Evolutionary conservation across 768 basidiomycete species (phyloP), one percentile per base, ranked within the genome.

Genomic region (Amanita rimosa): DNA sequence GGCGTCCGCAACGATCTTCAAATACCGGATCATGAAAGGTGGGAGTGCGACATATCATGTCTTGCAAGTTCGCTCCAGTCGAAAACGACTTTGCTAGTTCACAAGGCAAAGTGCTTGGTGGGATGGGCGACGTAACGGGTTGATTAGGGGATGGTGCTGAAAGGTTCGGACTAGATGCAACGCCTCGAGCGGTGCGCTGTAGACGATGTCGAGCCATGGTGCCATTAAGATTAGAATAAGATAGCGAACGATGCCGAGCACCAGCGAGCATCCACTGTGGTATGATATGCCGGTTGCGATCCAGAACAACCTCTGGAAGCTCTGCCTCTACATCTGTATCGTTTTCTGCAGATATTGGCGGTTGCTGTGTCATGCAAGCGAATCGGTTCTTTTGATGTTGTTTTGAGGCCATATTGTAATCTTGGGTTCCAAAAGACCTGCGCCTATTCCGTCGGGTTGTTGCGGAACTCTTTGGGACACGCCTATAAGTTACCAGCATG

Each of bases 401-500:
- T 21, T 26, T 46, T 37, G 35, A 22, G 22, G 46, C 8, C n/a
- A 16, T n/a, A 13, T 31, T 24, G 10, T 46, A 33, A 46, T 46
- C 36, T 21, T 35, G 8, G 8, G 7, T 2, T 16, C 33, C 24
- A 16, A 27, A 17, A 21, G 46, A 26, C 37, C 35, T 19, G 22
- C 10, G 46, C 35, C 16, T 31, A 31, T 31, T 31, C 4, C 31
- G 31, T 36, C 19, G 19, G 21, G 29, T 22, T 1, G 13, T 22
- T 6, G 38, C 29, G 8, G 38, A 31, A 24, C 63, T 58, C 57
- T 73, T 81, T 11, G 75, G 67, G 35, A 91, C 86, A 11, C 85
- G 78, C 21, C 96, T 81, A 61, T 98, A 98, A 46, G 85, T 95
- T 57, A 99, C 95, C 36, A 98, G 76, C 92, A 99, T 96, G 48